Conservation (phyloP, 2,329 filamentous ascomycete genomes). For the Aspergillus aculeatus region DNA sequence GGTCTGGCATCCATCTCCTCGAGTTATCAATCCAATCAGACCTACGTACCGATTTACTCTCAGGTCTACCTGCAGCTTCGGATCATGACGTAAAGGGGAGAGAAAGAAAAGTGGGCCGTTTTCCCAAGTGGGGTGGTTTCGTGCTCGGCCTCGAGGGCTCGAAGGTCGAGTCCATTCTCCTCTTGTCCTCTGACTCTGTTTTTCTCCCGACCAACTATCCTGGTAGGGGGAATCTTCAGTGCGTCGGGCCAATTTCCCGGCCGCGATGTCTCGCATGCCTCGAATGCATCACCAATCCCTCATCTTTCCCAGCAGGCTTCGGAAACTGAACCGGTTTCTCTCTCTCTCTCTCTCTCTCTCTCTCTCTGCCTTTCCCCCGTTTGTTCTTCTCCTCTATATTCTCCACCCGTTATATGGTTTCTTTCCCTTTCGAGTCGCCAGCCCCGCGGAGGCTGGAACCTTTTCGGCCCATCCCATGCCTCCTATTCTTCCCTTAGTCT, state of each 20-base stretch:
- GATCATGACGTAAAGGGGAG: neutral
- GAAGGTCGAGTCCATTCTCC: too few species aligned
- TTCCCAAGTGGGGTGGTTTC: too few species aligned
- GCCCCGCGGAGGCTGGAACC: constrained; percentile 2
- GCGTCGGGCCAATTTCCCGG: neutral
- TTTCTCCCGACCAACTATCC: too few species aligned
- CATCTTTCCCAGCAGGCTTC: neutral
- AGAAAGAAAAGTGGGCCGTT: too few species aligned
- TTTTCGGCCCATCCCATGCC: constrained; percentile 2
- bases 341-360: neutral
- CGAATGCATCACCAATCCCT: neutral
- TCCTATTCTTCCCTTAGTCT: constrained; percentile 23
- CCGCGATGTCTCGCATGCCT: neutral
- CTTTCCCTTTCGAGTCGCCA: constrained; percentile 1
- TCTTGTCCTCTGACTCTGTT: too few species aligned
- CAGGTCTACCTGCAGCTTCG: neutral
- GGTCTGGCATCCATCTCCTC: too few species aligned
- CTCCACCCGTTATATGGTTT: constrained; percentile 2
- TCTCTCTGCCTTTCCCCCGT: neutral
- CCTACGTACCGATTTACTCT: too few species aligned
- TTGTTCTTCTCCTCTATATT: neutral
- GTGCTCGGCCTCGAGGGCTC: too few species aligned
- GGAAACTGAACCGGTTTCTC: neutral
- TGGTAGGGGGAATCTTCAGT: neutral
- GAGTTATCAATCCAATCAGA: too few species aligned